Evolutionary conservation across 2,329 filamentous ascomycete genomes (phyloP).

Genomic region (Aphanocladium album): DNA sequence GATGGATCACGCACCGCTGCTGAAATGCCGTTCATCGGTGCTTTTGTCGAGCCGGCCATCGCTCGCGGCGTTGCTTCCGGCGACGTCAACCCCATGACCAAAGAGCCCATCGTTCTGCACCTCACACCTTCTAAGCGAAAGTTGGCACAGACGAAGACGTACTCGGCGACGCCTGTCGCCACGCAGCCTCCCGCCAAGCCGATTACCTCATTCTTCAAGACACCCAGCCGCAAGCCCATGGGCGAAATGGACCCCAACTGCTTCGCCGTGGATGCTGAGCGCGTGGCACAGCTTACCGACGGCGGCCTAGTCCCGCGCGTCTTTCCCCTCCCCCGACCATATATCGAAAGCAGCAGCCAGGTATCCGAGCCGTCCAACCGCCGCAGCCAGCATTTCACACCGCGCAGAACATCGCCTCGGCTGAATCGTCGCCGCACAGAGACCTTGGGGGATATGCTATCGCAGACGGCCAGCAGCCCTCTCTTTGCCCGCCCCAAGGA

Average conservation of each 20-base stretch:
- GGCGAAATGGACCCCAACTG: conserved; percentile 61
- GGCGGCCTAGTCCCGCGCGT: conserved; percentile 49
- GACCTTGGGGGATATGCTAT: conserved; percentile 42
- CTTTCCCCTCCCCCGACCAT: conserved; percentile 55
- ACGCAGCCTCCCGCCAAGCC: conserved; percentile 38
- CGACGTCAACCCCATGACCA: conserved; percentile 86
- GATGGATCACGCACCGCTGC: conserved; percentile 58
- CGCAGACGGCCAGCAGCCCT: conserved; percentile 21
- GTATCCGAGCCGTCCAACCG: conserved; percentile 14
- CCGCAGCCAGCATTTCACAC: conserved; percentile 16
- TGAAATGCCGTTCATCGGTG: conserved; percentile 77
- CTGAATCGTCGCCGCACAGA: conserved; percentile 48
- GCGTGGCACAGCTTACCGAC: conserved; percentile 43
- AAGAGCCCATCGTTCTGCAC: conserved; percentile 52
- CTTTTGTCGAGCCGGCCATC: conserved; percentile 60
- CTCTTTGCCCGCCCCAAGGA: conserved; percentile 16
- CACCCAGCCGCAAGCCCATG: conserved; percentile 47
- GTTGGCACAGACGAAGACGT: conserved; percentile 31
- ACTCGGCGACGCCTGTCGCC: conserved; percentile 13
- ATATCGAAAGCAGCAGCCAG: conserved; percentile 39
- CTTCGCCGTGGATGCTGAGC: conserved; percentile 47
- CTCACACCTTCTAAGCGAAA: conserved; percentile 38
- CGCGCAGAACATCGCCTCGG: conserved; percentile 32
- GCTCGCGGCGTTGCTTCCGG: conserved; percentile 73
- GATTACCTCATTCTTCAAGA: conserved; percentile 51